Evolutionary conservation across 176 grass and related monocot genomes (phyloP).

Genomic region (Avena atlantica): DNA sequence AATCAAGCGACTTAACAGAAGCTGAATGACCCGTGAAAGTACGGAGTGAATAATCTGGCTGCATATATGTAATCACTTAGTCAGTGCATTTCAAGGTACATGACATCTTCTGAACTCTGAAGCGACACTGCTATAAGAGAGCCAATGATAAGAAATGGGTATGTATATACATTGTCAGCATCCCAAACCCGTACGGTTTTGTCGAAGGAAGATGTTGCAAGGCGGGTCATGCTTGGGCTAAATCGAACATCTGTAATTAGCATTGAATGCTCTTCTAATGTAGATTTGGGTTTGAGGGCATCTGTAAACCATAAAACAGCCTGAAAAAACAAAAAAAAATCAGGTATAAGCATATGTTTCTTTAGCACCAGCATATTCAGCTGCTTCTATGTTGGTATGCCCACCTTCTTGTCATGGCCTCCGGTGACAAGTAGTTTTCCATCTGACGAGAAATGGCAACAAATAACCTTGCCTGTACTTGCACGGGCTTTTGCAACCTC

Average conservation of each 20-base stretch:
- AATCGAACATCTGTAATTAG: conserved; percentile 96
- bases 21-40: conserved; percentile 96
- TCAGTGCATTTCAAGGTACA: conserved; percentile 14
- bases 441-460: conserved; percentile 77
- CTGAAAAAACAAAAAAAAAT: conserved; percentile 46
- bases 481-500: conserved; percentile 60
- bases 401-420: conserved; percentile 86
- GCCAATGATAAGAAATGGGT: conserved; percentile 23
- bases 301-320: conserved; percentile 84
- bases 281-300: conserved; percentile 74
- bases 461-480: conserved; percentile 70
- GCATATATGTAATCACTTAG: conserved; percentile 39
- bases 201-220: conserved; percentile 97
- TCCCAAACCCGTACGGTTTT: conserved; percentile 98
- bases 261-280: conserved; percentile 78
- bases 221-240: conserved; percentile 91
- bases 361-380: conserved; percentile 14
- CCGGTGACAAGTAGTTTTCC: conserved; percentile 78
- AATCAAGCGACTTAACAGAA: conserved; percentile 94
- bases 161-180: conserved; percentile 87
- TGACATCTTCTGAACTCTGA: conserved; percentile 19
- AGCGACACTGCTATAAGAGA: conserved; percentile 2
- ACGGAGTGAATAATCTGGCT: conserved; percentile 88
- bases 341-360: neutral
- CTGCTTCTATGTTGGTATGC: conserved; percentile 19